Evolutionary conservation across 257 asterid genomes (phyloP), one percentile per base, ranked within the genome.

Genomic region (Lavandula angustifolia): DNA sequence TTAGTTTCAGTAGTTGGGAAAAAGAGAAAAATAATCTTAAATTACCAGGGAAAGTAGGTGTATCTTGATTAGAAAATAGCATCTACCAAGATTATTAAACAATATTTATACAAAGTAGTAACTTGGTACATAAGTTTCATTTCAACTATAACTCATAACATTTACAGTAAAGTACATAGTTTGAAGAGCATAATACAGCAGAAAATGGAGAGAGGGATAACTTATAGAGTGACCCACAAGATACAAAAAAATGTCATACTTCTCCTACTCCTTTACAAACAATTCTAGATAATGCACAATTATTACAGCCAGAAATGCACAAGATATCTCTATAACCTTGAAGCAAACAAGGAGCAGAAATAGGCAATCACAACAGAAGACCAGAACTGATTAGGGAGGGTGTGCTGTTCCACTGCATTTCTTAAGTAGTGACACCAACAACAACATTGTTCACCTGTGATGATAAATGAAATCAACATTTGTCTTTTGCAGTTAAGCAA

Each of bases 381-480:
- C 52, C 61, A 53, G 56, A 66, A 60, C 64, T 37, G 13, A 13
- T 9, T 34, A 62, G 29, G 34, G 44, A 67, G 27, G 27, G 27
- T 54, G 27, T 40, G 53, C 53, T 71, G n/a, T 41, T 34, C 32
- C 55, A 11, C 33, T 31, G 60, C 60, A 35, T 46, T 35, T 61
- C 75, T 82, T 22, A 79, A 44, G 89, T 82, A 4, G 94, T 89
- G 57, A 89, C 94, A 64, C 97, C 97, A 47, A 85, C 97, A 43
- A 87, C 94, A 17, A 90, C 95, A 35, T 82, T 90, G 84, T 88
- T 87, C 80, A 90, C 97, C 95, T 90, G 65, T 14, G 29, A 44
- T 33, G 66, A 46, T 42, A 69, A 65, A 52, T 32, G 11, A 22
- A 22, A 22, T 22, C 27, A 22, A 2, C 27, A 22, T 22, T 22